Evolutionary conservation across 768 basidiomycete species (phyloP), one percentile per base, ranked within the genome.

Genomic region (Xerocomellus dryophilus): DNA sequence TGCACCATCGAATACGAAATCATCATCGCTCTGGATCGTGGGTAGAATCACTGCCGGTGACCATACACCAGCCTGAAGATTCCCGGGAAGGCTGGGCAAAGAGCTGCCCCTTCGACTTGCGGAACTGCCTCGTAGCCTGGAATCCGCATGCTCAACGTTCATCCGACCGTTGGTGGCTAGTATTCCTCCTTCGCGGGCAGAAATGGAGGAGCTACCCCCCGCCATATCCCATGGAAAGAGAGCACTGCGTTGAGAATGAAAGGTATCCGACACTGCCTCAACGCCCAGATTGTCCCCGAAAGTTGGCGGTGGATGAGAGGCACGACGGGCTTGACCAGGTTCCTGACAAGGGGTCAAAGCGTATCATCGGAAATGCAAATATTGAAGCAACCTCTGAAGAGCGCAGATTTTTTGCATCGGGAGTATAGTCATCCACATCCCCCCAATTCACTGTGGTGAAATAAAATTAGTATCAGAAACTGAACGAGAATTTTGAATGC

Each of bases 191-290:
- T 63, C 70, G 3, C 53, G 76, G 23, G 70, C 80, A 31, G 63
- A 59, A 23, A 72, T 74, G 31, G 79, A 83, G 1, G 85, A 86
- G 47, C 84, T 88, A 38, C 74, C 76, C 2, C 84, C 86, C 5
- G 88, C 89, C 65, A 91, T 80, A 63, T 92, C 88, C 90, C 90
- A 93, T 6, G 90, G 90, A 65, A 90, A 90, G 29, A 91, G 65
- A 9, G 85, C 83, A 58, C 82, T 87, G 32, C 78, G 75, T 62
- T 89, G 88, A 18, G 87, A 88, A 27, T 74, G 72, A 39, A 71
- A 66, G 31, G 68, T 67, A 38, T 74, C 73, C 27, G 72, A 66
- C 34, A 68, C 75, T 6, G 77, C 55, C 42, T 79, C 78, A 46
- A 81, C 61, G 12, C 74, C 79, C 40, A 86, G 70, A 53, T 82